A percentile compares a stretch with the other conserved stretches of the same genome.
Evolutionary conservation across 2,329 filamentous ascomycete genomes (phyloP).

Genomic region (Cladosporium sp.): DNA sequence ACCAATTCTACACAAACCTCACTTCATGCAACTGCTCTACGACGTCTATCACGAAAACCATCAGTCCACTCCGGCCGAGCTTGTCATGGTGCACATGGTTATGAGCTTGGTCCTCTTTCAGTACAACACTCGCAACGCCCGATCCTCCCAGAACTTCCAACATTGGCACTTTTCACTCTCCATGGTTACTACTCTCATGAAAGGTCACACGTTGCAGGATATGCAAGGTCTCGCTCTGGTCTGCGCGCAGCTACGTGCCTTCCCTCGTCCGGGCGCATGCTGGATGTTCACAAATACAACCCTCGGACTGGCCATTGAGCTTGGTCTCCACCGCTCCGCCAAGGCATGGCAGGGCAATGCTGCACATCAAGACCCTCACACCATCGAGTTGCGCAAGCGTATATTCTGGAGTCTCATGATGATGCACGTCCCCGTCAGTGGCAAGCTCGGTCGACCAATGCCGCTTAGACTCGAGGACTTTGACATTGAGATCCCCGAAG

Average conservation of each 20-base stretch:
- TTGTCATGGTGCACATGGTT: constrained; percentile 74
- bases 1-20: constrained; percentile 75
- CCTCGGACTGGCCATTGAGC: constrained; percentile 69
- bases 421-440: constrained; percentile 67
- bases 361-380: constrained; percentile 57
- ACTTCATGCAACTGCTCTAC: constrained; percentile 67
- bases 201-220: constrained; percentile 62
- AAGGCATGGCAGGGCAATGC: constrained; percentile 57
- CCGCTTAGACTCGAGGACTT: constrained; percentile 72
- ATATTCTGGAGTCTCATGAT: constrained; percentile 73
- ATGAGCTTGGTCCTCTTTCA: constrained; percentile 78
- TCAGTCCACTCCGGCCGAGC: constrained; percentile 62
- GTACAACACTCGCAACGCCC: constrained; percentile 68
- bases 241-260: constrained; percentile 69
- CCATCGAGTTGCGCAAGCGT: constrained; percentile 75
- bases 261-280: constrained; percentile 76
- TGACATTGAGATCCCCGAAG: constrained; percentile 73
- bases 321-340: constrained; percentile 72
- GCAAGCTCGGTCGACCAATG: constrained; percentile 76
- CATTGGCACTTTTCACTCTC: constrained; percentile 77
- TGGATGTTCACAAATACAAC: constrained; percentile 67
- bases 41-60: constrained; percentile 71
- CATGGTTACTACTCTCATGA: constrained; percentile 65
- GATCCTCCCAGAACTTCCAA: constrained; percentile 64
- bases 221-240: constrained; percentile 75